phyloP scores from a whole-genome alignment of 2,329 filamentous ascomycete genomes.

The Claviceps lovelessii region DNA sequence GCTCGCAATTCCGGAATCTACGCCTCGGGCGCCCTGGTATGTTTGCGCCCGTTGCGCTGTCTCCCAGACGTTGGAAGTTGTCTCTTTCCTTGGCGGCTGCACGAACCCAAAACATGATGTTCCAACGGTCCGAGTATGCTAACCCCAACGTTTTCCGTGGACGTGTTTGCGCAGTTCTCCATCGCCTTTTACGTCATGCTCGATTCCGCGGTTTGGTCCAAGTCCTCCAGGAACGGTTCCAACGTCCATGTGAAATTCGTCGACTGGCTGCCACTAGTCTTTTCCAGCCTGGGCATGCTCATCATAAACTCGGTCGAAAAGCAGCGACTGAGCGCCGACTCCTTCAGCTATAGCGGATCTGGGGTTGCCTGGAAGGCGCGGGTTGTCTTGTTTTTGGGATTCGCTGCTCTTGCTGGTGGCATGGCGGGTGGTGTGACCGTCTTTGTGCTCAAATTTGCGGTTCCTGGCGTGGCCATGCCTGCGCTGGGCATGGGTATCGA shows the following conservation, averaged over 20 bases:
- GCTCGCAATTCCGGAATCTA: slow-evolving; percentile 52
- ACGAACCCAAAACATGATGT: neutral
- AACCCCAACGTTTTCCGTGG: neutral
- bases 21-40: slow-evolving; percentile 45
- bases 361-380: slow-evolving; percentile 56
- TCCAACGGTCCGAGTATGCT: neutral
- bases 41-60: slow-evolving; percentile 14
- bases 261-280: slow-evolving; percentile 57
- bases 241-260: slow-evolving; percentile 48
- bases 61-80: no score
- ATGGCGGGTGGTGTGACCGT: slow-evolving; percentile 58
- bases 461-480: slow-evolving; percentile 42
- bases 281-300: slow-evolving; percentile 52
- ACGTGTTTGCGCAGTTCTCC: slow-evolving; percentile 37
- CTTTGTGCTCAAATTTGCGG: slow-evolving; percentile 50
- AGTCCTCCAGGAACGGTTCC: slow-evolving; percentile 44
- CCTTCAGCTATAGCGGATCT: slow-evolving; percentile 46
- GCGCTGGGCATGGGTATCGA: slow-evolving; percentile 50
- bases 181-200: slow-evolving; percentile 56
- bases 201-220: slow-evolving; percentile 53
- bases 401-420: slow-evolving; percentile 49
- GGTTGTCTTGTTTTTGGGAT: slow-evolving; percentile 52
- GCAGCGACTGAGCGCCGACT: slow-evolving; percentile 47
- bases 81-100: neutral
- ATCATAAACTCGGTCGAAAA: slow-evolving; percentile 61